phyloP scores from a whole-genome alignment of 2,329 filamentous ascomycete genomes.

The Chaetomium globosum region DNA sequence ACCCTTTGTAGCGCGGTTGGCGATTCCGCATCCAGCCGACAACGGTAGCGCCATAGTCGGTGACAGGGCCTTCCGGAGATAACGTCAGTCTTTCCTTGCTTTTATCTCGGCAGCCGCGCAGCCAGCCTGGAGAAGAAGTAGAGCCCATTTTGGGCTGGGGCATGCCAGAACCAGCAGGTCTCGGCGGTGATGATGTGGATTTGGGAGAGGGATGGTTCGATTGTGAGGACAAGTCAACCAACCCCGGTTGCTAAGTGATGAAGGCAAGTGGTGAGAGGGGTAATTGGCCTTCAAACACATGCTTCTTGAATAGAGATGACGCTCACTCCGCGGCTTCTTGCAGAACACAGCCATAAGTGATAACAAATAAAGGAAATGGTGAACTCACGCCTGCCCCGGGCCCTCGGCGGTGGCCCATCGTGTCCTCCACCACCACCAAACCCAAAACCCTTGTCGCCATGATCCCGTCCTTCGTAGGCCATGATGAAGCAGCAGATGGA shows the following conservation, averaged over 20 bases:
- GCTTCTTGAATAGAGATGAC: neutral
- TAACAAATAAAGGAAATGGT: neutral
- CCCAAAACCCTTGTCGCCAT: constrained; percentile 31
- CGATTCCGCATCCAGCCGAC: constrained; percentile 89
- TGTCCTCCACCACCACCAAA: constrained; percentile 28
- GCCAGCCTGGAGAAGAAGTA: neutral
- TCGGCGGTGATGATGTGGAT: neutral
- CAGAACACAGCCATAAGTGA: neutral
- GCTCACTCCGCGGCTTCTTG: neutral
- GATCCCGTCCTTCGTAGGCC: constrained; percentile 34
- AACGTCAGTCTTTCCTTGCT: constrained; percentile 22
- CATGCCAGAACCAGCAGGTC: neutral
- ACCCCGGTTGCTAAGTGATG: neutral
- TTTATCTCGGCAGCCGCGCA: neutral
- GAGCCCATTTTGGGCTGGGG: neutral
- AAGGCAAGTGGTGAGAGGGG: too few species aligned
- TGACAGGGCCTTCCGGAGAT: constrained; percentile 70
- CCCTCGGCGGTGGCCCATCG: constrained; percentile 33
- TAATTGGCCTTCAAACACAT: neutral
- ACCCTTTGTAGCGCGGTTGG: constrained; percentile 72
- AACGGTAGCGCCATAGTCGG: constrained; percentile 88
- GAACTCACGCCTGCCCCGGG: constrained; percentile 36
- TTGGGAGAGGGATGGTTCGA: neutral
- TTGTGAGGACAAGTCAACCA: neutral
- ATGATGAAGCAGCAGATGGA: constrained; percentile 23